Percentiles rank a stretch among this genome's conserved stretches.
Evolutionary conservation across 768 basidiomycete species (phyloP).

Genomic region (Filobasidium floriforme): DNA sequence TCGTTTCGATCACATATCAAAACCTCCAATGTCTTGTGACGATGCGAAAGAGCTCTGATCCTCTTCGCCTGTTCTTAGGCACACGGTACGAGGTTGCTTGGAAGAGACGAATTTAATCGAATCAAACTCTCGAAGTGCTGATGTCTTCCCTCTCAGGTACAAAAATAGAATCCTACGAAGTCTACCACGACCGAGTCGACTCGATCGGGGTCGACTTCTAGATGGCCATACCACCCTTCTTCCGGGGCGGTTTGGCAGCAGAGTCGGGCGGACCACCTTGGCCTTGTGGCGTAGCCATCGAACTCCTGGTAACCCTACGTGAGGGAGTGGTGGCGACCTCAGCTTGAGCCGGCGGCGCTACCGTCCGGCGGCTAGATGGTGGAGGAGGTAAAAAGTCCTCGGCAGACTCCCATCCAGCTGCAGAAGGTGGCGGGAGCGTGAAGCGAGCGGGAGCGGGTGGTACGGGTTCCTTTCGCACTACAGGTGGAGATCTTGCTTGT

Average conservation of each 20-base stretch:
- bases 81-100: too few relatives aligned
- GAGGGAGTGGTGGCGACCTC: neutral
- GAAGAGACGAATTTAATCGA: too few relatives aligned
- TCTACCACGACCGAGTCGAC: neutral
- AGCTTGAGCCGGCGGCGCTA: neutral
- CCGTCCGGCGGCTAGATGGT: slow-evolving; percentile 25
- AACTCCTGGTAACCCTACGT: neutral
- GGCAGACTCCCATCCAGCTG: slow-evolving; percentile 35
- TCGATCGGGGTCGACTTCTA: neutral
- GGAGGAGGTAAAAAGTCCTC: slow-evolving; percentile 41
- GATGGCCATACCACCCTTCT: slow-evolving; percentile 5
- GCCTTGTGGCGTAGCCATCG: neutral
- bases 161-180: neutral
- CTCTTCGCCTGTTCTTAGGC: too few relatives aligned
- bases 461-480: slow-evolving; percentile 19
- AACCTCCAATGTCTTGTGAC: too few relatives aligned
- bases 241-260: neutral
- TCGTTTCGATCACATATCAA: too few relatives aligned
- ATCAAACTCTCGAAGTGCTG: too few relatives aligned
- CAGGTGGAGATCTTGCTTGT: neutral
- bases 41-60: too few relatives aligned
- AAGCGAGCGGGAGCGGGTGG: slow-evolving; percentile 21
- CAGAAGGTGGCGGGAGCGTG: slow-evolving; percentile 34
- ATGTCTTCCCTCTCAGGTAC: neutral
- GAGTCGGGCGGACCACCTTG: neutral